Percentiles rank a stretch among this genome's conserved stretches.
Conservation (phyloP, 768 basidiomycete species). For the Leccinum longicurvipes region DNA sequence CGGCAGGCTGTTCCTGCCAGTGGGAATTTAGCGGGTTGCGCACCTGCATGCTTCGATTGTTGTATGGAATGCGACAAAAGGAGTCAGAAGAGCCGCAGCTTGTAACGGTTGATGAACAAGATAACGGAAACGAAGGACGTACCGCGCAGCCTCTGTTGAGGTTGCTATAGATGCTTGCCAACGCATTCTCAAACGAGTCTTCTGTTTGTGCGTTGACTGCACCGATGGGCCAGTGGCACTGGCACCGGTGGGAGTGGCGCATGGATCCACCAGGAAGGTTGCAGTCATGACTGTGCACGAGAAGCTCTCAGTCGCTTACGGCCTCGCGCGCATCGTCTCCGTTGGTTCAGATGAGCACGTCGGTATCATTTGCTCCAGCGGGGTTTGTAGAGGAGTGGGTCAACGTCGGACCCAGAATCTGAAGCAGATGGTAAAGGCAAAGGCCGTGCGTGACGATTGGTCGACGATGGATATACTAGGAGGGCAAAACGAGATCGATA, state of each 20-base stretch:
- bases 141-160: constrained; percentile 59
- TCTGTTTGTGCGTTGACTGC: neutral
- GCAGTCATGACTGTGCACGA: neutral
- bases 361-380: neutral
- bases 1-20: too few relatives aligned
- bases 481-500: too few relatives aligned
- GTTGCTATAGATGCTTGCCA: constrained; percentile 62
- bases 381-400: constrained; percentile 1
- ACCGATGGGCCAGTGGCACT: too few relatives aligned
- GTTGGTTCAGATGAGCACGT: neutral
- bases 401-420: neutral
- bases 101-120: constrained; percentile 39
- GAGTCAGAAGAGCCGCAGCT: too few relatives aligned
- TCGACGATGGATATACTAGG: too few relatives aligned
- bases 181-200: constrained; percentile 54
- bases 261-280: constrained; percentile 16
- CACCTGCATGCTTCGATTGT: too few relatives aligned
- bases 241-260: constrained; percentile 5
- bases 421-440: neutral
- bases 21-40: too few relatives aligned
- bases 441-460: constrained; percentile 51
- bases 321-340: neutral
- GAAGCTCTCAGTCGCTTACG: constrained; percentile 12
- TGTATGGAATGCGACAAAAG: too few relatives aligned
- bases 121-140: constrained; percentile 32